phyloP scores from a whole-genome alignment of 2,329 filamentous ascomycete genomes.

The Geosmithia putterillii region DNA sequence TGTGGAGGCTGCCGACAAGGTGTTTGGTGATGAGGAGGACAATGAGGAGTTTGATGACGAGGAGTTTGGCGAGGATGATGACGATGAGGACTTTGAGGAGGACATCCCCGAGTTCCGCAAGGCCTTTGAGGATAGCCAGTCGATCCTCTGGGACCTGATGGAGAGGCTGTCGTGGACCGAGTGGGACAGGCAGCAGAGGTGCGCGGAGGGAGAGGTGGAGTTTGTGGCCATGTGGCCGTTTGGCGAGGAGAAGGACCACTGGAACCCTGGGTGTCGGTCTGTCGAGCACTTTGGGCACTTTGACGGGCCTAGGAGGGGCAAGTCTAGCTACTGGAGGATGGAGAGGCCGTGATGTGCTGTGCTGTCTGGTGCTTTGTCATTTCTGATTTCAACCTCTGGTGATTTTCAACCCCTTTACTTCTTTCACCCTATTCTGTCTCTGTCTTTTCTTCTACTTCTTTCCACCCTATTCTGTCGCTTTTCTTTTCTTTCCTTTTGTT shows the following conservation, averaged over 20 bases:
- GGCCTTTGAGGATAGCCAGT: constrained; percentile 2
- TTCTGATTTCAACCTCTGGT: no score
- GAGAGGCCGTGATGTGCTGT: no score
- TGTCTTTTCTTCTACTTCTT: no score
- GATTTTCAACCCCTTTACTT: no score
- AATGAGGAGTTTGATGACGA: neutral
- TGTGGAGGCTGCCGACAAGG: neutral
- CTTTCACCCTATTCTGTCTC: no score
- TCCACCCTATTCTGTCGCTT: no score
- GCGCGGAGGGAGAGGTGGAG: constrained; percentile 40
- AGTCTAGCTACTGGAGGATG: neutral
- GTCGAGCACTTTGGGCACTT: constrained; percentile 9
- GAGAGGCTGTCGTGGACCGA: constrained; percentile 43
- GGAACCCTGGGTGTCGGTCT: constrained; percentile 17
- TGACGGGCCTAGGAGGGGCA: no score
- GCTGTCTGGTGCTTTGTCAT: no score
- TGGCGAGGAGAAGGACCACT: constrained; percentile 41
- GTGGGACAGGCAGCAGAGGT: constrained; percentile 45
- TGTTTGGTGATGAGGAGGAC: neutral
- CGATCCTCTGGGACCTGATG: constrained; percentile 22
- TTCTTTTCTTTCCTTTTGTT: no score
- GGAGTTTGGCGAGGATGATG: neutral
- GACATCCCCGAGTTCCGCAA: no score
- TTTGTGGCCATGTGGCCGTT: constrained; percentile 54
- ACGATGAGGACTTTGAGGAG: neutral